Percentiles rank a stretch among this genome's conserved stretches.
These are phyloP conservation scores for Aureobasidium namibiae DNA, from an alignment of 2,329 filamentous ascomycete genomes.

Conservation along the genomic window DNA sequence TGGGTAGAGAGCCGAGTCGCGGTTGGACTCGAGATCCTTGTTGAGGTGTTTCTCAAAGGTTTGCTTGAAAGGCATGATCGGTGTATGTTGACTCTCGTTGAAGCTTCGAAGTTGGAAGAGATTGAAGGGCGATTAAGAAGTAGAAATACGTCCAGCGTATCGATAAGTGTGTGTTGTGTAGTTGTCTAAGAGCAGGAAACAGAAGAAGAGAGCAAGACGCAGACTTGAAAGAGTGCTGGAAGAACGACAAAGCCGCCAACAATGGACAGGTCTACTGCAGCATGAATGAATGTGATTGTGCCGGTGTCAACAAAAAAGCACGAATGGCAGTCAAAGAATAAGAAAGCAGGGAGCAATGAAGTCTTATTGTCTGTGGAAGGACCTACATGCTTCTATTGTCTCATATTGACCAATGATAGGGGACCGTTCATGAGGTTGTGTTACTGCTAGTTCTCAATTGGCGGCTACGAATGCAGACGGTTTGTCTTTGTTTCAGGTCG, in stretches of 20 bases:
- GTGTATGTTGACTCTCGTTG: neutral
- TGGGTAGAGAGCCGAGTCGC: slow-evolving; percentile 7
- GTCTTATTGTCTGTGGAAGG: slow-evolving; percentile 7
- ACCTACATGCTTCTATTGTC: slow-evolving; percentile 9
- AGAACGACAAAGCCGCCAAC: neutral
- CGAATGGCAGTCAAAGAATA: neutral
- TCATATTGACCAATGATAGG: neutral
- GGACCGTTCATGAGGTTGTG: neutral
- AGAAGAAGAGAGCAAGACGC: neutral
- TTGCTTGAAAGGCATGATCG: slow-evolving; percentile 23
- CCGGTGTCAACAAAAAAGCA: neutral
- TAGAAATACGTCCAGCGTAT: neutral
- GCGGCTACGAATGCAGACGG: neutral
- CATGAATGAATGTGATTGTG: neutral
- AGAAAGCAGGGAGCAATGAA: neutral
- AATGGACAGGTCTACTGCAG: neutral
- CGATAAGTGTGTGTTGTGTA: neutral
- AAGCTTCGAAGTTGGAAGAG: neutral
- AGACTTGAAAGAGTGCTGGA: neutral
- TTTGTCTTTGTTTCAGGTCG: neutral
- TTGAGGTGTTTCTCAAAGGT: slow-evolving; percentile 27
- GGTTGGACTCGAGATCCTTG: slow-evolving; percentile 23
- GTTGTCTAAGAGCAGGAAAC: neutral
- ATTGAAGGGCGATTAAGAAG: neutral
- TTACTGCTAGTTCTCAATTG: neutral